Percentiles rank a stretch among this genome's conserved stretches.
These are phyloP conservation scores for Phytophthora rubi DNA, from an alignment of 352 stramenopile genomes.

Conservation along the genomic window DNA sequence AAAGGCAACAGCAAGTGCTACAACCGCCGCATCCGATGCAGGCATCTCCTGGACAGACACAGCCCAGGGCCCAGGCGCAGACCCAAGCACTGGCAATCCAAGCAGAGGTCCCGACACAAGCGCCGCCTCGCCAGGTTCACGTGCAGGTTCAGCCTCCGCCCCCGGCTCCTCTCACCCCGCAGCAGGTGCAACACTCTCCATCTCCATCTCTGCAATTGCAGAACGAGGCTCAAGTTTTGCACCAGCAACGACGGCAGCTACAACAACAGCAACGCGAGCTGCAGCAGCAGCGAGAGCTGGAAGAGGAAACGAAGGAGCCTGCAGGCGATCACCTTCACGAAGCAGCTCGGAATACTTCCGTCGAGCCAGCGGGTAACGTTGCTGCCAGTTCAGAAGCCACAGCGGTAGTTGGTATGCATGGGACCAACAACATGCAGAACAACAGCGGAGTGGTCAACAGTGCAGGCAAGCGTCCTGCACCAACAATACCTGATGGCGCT, in stretches of 20 bases:
- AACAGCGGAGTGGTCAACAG: background rate
- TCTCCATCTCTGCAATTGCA: conserved; percentile 6
- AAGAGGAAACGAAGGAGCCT: conserved; percentile 27
- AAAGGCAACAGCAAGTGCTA: conserved; percentile 1
- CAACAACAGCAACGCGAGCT: conserved; percentile 13
- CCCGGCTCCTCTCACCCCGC: conserved; percentile 2
- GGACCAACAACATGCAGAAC: background rate
- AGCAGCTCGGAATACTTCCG: conserved; percentile 10
- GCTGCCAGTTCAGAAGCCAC: background rate
- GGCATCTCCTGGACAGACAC: background rate
- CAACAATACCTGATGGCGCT: conserved; percentile 1
- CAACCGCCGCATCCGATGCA: conserved; percentile 6
- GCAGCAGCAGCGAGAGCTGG: conserved; percentile 6
- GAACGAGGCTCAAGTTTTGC: conserved; percentile 12
- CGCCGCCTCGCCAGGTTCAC: conserved; percentile 14
- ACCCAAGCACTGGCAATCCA: conserved; percentile 10
- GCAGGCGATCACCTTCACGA: conserved; percentile 10
- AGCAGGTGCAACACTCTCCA: background rate
- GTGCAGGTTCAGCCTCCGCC: conserved; percentile 7
- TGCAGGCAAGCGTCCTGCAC: conserved; percentile 21
- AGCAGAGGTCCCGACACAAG: conserved; percentile 12
- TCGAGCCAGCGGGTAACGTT: conserved; percentile 12
- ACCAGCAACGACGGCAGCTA: conserved; percentile 13
- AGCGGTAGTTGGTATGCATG: conserved; percentile 6
- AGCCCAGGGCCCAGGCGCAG: background rate